Conservation (phyloP, 352 stramenopile species). For the Phytophthora podocarpi region DNA sequence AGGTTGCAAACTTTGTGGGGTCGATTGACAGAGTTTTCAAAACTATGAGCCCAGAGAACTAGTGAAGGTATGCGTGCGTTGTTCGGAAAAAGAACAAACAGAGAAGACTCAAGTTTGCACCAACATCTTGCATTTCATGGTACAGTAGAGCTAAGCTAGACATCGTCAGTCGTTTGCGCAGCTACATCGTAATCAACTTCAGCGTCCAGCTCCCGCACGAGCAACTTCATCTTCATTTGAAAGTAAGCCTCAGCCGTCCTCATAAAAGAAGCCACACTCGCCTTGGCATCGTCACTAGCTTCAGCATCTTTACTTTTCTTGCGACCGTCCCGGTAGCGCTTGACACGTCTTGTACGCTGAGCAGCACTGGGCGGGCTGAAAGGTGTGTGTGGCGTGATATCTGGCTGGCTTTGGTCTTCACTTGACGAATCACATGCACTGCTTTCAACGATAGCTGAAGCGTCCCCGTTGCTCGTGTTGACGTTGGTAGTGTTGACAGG, state of each 20-base stretch:
- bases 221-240: neutral
- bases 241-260: conserved; percentile 12
- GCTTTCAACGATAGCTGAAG: too few species aligned
- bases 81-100: too few species aligned
- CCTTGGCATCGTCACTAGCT: neutral
- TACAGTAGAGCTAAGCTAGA: neutral
- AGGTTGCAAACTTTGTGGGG: conserved; percentile 2
- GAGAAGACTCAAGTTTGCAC: too few species aligned
- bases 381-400: too few species aligned
- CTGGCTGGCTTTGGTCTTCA: too few species aligned
- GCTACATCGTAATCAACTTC: too few species aligned
- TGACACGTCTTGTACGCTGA: neutral
- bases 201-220: neutral
- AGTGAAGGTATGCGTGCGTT: too few species aligned
- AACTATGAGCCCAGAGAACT: too few species aligned
- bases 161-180: neutral
- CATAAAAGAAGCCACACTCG: conserved; percentile 1
- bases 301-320: conserved; percentile 1
- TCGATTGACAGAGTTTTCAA: neutral
- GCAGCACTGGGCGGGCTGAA: too few species aligned
- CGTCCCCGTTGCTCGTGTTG: too few species aligned
- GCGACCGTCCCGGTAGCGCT: neutral
- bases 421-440: too few species aligned
- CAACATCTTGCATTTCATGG: neutral
- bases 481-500: neutral